phyloP scores from a whole-genome alignment of 139 green algal species.

The Penium margaritaceum region DNA sequence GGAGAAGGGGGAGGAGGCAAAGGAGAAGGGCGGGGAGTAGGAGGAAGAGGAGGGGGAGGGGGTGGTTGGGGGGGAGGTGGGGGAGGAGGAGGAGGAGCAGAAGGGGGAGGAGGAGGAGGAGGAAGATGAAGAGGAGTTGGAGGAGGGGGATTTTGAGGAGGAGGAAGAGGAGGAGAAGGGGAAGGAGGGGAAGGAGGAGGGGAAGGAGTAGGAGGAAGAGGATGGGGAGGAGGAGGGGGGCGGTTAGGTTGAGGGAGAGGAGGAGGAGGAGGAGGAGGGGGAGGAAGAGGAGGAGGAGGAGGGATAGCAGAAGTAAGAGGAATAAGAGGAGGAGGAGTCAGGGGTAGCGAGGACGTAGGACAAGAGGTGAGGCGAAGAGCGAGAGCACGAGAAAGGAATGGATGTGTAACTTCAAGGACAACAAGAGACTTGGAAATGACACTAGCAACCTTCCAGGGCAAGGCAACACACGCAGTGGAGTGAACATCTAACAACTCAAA shows the following conservation, averaged over 20 bases:
- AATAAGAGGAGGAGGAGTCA: background rate
- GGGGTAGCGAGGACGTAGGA: too few relatives aligned
- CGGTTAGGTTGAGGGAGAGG: background rate
- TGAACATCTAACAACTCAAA: too few relatives aligned
- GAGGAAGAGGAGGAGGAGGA: background rate
- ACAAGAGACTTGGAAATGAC: background rate
- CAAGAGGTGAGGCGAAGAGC: background rate
- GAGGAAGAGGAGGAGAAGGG: background rate
- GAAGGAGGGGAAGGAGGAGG: background rate
- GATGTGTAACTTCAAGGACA: background rate
- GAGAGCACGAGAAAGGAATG: background rate
- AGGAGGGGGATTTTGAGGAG: background rate
- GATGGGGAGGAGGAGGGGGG: background rate
- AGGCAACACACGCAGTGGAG: too few relatives aligned
- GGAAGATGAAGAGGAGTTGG: background rate
- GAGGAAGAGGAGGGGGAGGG: background rate
- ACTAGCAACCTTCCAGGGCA: too few relatives aligned
- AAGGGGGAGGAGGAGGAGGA: background rate
- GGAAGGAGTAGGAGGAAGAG: background rate
- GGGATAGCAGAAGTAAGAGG: background rate
- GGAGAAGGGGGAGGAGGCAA: background rate
- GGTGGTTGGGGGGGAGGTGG: background rate
- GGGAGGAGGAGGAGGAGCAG: background rate
- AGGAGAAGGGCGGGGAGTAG: background rate
- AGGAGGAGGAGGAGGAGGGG: background rate